Base-by-base conservation (phyloP, 768 basidiomycete genomes). In the Termitomyces titanicus region DNA sequence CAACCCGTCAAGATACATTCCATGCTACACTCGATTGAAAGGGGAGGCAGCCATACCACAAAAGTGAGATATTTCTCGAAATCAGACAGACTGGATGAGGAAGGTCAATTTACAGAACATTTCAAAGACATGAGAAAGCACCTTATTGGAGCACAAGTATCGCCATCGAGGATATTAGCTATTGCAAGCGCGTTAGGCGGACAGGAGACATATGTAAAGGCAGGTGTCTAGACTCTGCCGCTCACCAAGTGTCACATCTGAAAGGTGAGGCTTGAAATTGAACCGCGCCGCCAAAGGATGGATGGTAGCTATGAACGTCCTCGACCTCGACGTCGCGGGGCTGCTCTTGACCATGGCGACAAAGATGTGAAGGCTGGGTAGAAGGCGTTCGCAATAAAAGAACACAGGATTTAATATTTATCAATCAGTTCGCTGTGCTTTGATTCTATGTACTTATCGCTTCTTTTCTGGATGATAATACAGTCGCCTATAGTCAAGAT, bases 141-240 rank as follows among this genome's bases (percentile, higher is more conserved):
- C 69, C 71, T 67, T 56, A 75, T 72, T 12, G 74, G 75, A 43
- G 66, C 48, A 58, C 74, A 75, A 13, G 75, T 75, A 35, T 72
- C 67, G 5, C 74, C 74, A 31, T 74, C 62, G 5, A 77, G 61
- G 46, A 77, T 59, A 47, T 70, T 60, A 34, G 69, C 74, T 53
- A n/a, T 39, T 24, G 15, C 22, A 52, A 31, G 6, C 13, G 25
- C 42, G 20, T 53, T 18, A 56, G 40, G 24, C 35, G 10, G 48
- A 38, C 15, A 11, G 1, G 39, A 53, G 53, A 38, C 33, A 43
- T 37, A 15, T n/a, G n/a, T n/a, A 51, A 55, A 57, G 34, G 22
- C 22, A 31, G 31, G 24, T 17, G 40, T 37, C 47, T 34, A 38
- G n/a, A 22, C 53, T n/a, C 7, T 33, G 9, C 9, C 5, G 39